Percentiles rank a stretch among this genome's conserved stretches.
Evolutionary conservation across 441 rosid genomes (phyloP).

Genomic region (Gossypium lobatum): DNA sequence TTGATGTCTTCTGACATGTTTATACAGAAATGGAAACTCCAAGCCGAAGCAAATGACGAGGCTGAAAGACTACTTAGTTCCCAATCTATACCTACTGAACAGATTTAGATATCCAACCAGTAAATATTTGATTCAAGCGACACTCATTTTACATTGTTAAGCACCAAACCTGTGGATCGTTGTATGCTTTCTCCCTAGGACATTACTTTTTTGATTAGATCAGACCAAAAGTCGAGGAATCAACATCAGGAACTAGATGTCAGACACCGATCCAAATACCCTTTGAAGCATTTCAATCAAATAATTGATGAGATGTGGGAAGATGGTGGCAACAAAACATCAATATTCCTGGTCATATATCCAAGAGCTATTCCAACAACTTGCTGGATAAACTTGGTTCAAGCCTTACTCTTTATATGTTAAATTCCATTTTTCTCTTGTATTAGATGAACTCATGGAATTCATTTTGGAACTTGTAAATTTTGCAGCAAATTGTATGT

Average conservation of each 20-base stretch:
- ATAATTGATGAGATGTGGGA: background rate
- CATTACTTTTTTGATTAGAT: background rate
- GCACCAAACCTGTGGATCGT: slow-evolving; percentile 1
- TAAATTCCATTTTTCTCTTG: background rate
- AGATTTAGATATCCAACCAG: background rate
- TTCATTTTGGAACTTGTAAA: background rate
- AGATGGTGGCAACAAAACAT: background rate
- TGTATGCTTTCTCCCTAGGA: background rate
- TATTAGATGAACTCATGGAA: background rate
- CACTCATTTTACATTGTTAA: background rate
- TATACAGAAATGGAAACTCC: slow-evolving; percentile 75
- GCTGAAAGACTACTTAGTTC: slow-evolving; percentile 87
- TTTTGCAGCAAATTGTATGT: background rate
- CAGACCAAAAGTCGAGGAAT: background rate
- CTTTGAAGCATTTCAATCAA: background rate
- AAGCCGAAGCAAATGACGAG: slow-evolving; percentile 94
- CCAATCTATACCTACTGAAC: slow-evolving; percentile 27
- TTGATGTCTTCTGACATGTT: background rate
- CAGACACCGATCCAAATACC: background rate
- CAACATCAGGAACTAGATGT: background rate
- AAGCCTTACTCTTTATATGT: background rate
- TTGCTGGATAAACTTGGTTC: background rate
- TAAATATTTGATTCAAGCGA: background rate
- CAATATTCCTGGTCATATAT: background rate
- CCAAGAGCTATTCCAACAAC: background rate